phyloP scores from a whole-genome alignment of 2,329 filamentous ascomycete genomes.

The Monosporascus sp. region DNA sequence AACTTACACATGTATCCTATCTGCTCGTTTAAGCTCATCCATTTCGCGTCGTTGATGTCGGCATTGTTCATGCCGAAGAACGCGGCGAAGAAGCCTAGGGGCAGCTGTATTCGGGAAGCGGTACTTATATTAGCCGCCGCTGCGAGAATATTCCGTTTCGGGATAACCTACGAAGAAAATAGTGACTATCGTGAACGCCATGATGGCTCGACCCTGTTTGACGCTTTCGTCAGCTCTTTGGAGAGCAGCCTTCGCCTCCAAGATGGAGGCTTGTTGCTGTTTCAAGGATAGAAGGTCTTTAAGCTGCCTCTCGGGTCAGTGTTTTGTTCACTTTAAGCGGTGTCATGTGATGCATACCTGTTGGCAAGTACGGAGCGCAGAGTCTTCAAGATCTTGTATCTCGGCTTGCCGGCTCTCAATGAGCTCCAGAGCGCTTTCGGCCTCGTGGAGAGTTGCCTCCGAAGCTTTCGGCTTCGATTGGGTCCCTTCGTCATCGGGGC shows the following conservation, averaged over 20 bases:
- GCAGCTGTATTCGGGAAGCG: conserved; percentile 18
- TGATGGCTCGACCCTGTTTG: conserved; percentile 25
- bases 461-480: background rate
- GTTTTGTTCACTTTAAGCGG: background rate
- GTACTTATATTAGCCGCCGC: background rate
- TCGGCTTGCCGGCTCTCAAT: conserved; percentile 1
- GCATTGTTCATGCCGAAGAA: conserved; percentile 34
- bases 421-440: background rate
- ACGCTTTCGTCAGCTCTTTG: conserved; percentile 23
- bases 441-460: background rate
- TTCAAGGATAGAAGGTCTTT: conserved; percentile 25
- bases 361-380: conserved; percentile 6
- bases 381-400: conserved; percentile 1
- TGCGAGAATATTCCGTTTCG: background rate
- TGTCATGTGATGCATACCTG: conserved; percentile 12
- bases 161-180: conserved; percentile 27
- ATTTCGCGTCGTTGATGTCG: conserved; percentile 13
- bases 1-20: conserved; percentile 19
- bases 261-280: conserved; percentile 28
- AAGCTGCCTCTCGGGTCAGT: conserved; percentile 10
- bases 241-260: conserved; percentile 27
- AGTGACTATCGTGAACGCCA: conserved; percentile 29
- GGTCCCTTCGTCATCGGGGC: background rate
- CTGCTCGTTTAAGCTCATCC: conserved; percentile 11
- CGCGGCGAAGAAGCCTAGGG: conserved; percentile 30